Evolutionary conservation across 2,329 filamentous ascomycete genomes (phyloP).

Genomic region (Neospermospora avenae): DNA sequence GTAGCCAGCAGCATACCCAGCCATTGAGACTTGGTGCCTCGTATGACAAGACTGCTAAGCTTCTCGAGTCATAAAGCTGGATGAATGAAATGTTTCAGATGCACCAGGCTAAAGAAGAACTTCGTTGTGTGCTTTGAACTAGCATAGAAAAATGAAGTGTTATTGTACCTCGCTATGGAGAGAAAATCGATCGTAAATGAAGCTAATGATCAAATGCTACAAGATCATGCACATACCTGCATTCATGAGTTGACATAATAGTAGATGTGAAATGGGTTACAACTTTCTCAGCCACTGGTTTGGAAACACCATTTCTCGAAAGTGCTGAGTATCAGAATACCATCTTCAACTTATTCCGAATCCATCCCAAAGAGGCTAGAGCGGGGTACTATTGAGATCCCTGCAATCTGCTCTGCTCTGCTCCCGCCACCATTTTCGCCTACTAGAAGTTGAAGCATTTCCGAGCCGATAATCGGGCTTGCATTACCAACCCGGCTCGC

Average conservation of each 20-base stretch:
- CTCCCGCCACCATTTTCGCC: not conserved
- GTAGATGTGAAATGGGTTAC: too few relatives aligned
- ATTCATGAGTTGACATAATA: too few relatives aligned
- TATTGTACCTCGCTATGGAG: too few relatives aligned
- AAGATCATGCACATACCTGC: too few relatives aligned
- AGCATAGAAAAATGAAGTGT: too few relatives aligned
- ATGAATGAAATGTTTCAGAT: too few relatives aligned
- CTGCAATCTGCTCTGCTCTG: not conserved
- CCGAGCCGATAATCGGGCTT: conserved; percentile 6
- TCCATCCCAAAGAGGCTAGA: not conserved
- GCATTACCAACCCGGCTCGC: conserved; percentile 6
- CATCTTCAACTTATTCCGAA: not conserved
- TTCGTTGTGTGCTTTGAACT: too few relatives aligned
- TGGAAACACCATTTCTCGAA: not conserved
- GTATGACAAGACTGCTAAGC: not conserved
- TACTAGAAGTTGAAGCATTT: not conserved
- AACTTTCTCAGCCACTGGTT: not conserved
- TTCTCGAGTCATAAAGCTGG: not conserved
- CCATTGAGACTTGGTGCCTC: not conserved
- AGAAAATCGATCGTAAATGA: too few relatives aligned
- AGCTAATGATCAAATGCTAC: too few relatives aligned
- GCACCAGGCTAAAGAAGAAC: too few relatives aligned
- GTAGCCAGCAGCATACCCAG: not conserved
- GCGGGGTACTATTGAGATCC: not conserved
- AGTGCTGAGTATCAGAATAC: not conserved